phyloP scores from a whole-genome alignment of 306 rosid genomes.

The Ormosia semicastrata region DNA sequence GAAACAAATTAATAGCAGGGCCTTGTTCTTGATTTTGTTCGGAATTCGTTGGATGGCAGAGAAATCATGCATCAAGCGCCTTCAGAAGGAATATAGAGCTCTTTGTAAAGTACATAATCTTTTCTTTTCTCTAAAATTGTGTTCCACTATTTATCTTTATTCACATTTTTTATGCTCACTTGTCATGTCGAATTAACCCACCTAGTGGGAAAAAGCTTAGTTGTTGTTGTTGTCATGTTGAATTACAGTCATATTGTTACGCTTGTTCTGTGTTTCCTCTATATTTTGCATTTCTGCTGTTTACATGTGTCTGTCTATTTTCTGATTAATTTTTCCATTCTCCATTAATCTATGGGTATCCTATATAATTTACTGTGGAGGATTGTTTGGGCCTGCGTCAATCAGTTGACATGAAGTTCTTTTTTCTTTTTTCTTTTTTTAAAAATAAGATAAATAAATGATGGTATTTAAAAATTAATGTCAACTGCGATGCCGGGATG shows the following conservation, averaged over 20 bases:
- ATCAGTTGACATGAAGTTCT: not conserved
- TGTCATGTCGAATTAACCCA: not conserved
- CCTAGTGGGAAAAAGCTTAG: no score
- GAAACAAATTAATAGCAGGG: slow-evolving; percentile 19
- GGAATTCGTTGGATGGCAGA: slow-evolving; percentile 76
- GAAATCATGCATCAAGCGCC: slow-evolving; percentile 86
- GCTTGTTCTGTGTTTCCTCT: slow-evolving; percentile 9
- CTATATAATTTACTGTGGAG: not conserved
- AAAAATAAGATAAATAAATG: not conserved
- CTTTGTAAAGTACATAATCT: slow-evolving; percentile 75
- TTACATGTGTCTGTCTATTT: not conserved
- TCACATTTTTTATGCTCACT: not conserved
- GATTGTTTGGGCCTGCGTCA: not conserved
- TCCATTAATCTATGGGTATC: not conserved
- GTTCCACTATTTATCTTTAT: slow-evolving; percentile 11
- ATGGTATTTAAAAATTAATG: not conserved
- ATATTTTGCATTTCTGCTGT: slow-evolving; percentile 14
- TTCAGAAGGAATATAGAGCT: slow-evolving; percentile 98
- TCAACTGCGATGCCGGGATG: no score
- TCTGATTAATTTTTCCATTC: not conserved
- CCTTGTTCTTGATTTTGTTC: slow-evolving; percentile 26
- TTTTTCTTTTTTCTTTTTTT: not conserved
- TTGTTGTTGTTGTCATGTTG: not conserved
- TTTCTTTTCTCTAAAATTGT: not conserved
- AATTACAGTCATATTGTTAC: not conserved